Evolutionary conservation across 768 basidiomycete genomes (phyloP).

Genomic region (Tricholoma sp.): DNA sequence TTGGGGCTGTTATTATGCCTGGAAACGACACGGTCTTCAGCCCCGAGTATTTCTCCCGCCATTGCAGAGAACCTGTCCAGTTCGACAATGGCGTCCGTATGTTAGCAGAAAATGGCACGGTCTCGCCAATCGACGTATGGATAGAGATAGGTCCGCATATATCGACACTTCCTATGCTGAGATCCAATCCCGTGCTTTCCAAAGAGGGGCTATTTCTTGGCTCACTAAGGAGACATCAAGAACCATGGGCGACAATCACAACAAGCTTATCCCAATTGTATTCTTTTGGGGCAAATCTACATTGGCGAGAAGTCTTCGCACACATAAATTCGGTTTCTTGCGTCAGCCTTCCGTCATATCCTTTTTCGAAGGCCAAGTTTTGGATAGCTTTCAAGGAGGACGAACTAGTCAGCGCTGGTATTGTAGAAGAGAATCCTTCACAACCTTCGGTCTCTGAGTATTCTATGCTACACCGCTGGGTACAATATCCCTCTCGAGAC

Average conservation of each 20-base stretch:
- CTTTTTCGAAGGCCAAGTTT: conserved; percentile 50
- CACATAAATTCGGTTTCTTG: conserved; percentile 37
- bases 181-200: conserved; percentile 29
- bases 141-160: conserved; percentile 68
- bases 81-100: conserved; percentile 49
- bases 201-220: conserved; percentile 35
- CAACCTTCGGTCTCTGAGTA: conserved; percentile 17
- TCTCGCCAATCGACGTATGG: conserved; percentile 39
- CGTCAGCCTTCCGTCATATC: conserved; percentile 58
- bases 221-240: conserved; percentile 42
- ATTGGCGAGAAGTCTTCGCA: conserved; percentile 52
- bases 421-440: not conserved
- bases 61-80: conserved; percentile 53
- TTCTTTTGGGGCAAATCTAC: conserved; percentile 30
- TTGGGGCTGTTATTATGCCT: conserved; percentile 45
- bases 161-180: conserved; percentile 52
- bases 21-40: conserved; percentile 47
- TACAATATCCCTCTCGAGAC: conserved; percentile 32
- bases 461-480: conserved; percentile 35
- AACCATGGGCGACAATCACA: conserved; percentile 41
- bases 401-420: not conserved
- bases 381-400: conserved; percentile 48
- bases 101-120: conserved; percentile 23
- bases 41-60: conserved; percentile 49
- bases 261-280: conserved; percentile 47